phyloP scores from a whole-genome alignment of 805 yeast genomes.

The Kuraishia ogatae region DNA sequence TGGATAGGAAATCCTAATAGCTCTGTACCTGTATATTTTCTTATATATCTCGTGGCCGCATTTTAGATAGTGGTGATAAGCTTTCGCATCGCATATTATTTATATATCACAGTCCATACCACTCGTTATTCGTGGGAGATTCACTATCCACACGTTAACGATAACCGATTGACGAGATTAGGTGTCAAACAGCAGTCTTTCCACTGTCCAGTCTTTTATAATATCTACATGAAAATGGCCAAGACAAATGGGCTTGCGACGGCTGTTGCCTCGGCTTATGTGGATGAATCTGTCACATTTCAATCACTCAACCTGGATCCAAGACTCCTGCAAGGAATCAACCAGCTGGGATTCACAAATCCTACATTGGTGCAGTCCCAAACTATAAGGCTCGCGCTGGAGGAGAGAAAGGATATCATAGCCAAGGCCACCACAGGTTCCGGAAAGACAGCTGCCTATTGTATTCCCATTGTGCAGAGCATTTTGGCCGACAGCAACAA shows the following conservation, averaged over 20 bases:
- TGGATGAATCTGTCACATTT: slow-evolving; percentile 65
- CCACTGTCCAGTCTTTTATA: neutral
- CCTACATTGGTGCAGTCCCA: slow-evolving; percentile 89
- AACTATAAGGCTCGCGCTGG: slow-evolving; percentile 87
- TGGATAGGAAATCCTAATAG: no score
- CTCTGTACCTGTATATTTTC: no score
- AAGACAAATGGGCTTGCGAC: neutral
- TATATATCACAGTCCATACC: no score
- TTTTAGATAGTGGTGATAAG: no score
- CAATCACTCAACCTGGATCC: slow-evolving; percentile 76
- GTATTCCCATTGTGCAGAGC: slow-evolving; percentile 78
- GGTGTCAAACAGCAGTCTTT: no score
- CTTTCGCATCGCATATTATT: no score
- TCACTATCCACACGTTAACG: no score
- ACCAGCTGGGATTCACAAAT: slow-evolving; percentile 66
- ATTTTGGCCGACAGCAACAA: slow-evolving; percentile 39
- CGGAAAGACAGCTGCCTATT: slow-evolving; percentile 89
- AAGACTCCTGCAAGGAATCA: slow-evolving; percentile 75
- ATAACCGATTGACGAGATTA: no score
- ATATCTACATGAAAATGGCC: neutral
- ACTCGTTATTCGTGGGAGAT: no score
- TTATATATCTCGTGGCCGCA: no score
- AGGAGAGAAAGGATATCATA: slow-evolving; percentile 83
- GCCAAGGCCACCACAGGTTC: slow-evolving; percentile 95
- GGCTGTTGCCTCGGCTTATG: slow-evolving; percentile 59